Evolutionary conservation across 345 rosid genomes (phyloP).

Genomic region (Arabis hirsuta): DNA sequence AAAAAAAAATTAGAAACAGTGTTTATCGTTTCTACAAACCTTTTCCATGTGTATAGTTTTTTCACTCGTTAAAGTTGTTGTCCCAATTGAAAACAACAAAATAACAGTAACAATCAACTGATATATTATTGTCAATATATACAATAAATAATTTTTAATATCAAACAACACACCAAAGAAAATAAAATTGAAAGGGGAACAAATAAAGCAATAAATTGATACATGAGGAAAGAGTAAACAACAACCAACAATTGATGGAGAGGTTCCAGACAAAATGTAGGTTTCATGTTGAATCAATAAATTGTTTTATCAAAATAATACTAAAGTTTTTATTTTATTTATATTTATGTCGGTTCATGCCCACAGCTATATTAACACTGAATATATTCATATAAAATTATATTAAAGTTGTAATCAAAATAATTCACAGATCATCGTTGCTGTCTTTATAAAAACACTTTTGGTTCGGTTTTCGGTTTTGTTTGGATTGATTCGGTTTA

Average conservation of each 20-base stretch:
- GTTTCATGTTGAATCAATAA: conserved; percentile 41
- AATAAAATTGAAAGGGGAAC: neutral
- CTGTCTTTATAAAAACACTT: conserved; percentile 27
- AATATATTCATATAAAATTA: conserved; percentile 28
- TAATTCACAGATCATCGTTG: conserved; percentile 37
- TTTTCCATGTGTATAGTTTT: neutral
- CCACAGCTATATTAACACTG: conserved; percentile 23
- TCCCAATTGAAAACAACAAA: conserved; percentile 8
- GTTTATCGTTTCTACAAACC: neutral
- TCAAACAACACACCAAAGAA: neutral
- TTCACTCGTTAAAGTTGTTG: conserved; percentile 2
- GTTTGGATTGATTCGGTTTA: neutral
- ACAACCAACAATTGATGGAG: conserved; percentile 38
- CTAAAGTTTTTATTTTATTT: neutral
- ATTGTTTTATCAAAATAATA: conserved; percentile 22
- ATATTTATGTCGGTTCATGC: conserved; percentile 39
- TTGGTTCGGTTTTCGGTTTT: neutral
- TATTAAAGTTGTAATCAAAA: neutral
- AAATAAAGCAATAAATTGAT: conserved; percentile 35
- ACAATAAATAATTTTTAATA: neutral
- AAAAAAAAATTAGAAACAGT: neutral
- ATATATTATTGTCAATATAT: neutral
- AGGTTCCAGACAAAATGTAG: conserved; percentile 37
- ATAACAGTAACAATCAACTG: neutral
- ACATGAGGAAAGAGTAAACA: conserved; percentile 33